Evolutionary conservation across 768 basidiomycete genomes (phyloP).

Genomic region (Mrakia gelida): DNA sequence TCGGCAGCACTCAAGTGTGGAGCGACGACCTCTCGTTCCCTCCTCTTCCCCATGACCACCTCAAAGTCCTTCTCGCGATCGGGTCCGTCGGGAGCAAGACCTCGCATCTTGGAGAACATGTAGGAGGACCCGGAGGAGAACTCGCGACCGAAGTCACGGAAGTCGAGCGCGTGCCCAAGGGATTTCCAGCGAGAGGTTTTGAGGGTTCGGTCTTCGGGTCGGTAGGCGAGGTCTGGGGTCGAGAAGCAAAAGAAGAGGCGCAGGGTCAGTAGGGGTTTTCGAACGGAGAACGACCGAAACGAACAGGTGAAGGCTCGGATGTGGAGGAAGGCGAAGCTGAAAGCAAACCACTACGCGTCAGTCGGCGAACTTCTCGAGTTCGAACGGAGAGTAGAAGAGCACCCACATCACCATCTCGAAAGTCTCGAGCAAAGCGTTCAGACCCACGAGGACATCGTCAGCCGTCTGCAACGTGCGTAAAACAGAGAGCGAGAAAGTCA

Average conservation of each 20-base stretch:
- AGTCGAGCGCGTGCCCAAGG: conserved; percentile 62
- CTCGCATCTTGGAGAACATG: conserved; percentile 1
- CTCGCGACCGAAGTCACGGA: conserved; percentile 64
- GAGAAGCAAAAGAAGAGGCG: not conserved
- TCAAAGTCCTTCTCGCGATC: conserved; percentile 18
- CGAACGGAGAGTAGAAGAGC: not conserved
- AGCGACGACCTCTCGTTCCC: not conserved
- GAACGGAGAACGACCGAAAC: too few relatives aligned
- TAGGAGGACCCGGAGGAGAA: conserved; percentile 40
- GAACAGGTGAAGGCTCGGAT: conserved; percentile 61
- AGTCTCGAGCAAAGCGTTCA: conserved; percentile 63
- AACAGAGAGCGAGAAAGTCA: conserved; percentile 42
- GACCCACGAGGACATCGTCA: conserved; percentile 66
- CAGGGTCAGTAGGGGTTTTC: not conserved
- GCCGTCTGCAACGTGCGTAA: conserved; percentile 58
- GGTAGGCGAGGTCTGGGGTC: conserved; percentile 54
- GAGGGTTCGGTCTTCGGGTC: conserved; percentile 38
- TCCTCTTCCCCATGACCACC: not conserved
- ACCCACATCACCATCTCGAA: conserved; percentile 47
- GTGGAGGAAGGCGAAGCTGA: conserved; percentile 61
- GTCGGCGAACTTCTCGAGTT: not conserved
- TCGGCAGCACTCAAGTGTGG: not conserved
- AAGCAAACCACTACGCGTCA: not conserved
- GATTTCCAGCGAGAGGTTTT: conserved; percentile 57
- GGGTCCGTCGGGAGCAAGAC: conserved; percentile 17